Base-by-base conservation (phyloP, 2,329 filamentous ascomycete genomes). In the Lachnellula suecica region DNA sequence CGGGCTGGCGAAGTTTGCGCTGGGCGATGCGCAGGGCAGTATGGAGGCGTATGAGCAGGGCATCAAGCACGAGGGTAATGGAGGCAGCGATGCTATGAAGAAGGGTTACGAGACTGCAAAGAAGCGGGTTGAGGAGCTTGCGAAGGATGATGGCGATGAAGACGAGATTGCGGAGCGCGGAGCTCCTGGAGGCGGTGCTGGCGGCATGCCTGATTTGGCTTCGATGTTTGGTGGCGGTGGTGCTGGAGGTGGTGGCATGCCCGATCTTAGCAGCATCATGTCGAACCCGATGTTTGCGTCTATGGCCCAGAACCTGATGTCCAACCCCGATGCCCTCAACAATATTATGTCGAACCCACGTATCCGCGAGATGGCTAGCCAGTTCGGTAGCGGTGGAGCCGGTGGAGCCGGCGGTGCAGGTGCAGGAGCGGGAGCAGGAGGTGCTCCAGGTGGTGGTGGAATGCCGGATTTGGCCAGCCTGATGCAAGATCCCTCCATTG, bases 261-360 rank as follows among this genome's bases (percentile, higher is more conserved):
- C 92, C 11, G 93, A 97, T 70, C 77, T 99, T 22, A 74, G 83
- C 59, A 83, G 83, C 58, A 85, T 99, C 70, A 96, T 97, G 91
- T 91, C 79, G 78, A 99, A 97, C 77, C 94, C 94, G 51, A 97
- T 97, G 94, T 96, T 99, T 75, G 84, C 91, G 46, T 89, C 82
- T 74, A 97, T 97, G 91, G 94, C 94, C 4, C 91, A 97, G 77
- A 96, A 90, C 72, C 74, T 99, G 50, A 97, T 97, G 94, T 90
- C 85, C 74, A 97, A 99, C 75, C 94, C 94, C 0, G 89, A 96
- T 9, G 84, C 92, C 77, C 88, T 97, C 84, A 82, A 79, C 69
- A 94, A 91, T 70, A 74, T 99, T 53, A 96, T 99, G 92, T 91
- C 79, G 78, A 97, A 99, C 77, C 94, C 94, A 3, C 83, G 86